Percentiles rank a stretch among this genome's conserved stretches.
Conservation (phyloP, 768 basidiomycete genomes). For the Boletellus sp. region DNA sequence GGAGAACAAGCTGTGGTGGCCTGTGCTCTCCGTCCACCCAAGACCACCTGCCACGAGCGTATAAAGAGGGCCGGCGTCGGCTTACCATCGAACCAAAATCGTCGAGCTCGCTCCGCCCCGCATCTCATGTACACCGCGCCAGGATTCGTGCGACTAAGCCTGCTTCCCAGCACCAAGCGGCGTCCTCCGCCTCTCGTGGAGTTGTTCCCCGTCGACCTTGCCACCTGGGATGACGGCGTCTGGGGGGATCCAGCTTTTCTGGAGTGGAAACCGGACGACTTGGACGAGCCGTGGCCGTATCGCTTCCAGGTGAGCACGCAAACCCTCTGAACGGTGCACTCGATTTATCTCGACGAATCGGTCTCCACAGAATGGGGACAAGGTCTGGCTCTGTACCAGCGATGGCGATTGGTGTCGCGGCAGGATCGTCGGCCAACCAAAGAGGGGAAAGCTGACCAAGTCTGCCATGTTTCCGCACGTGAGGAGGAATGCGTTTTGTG, state of each 20-base stretch:
- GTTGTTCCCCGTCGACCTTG: slow-evolving; percentile 22
- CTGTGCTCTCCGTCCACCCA: slow-evolving; percentile 12
- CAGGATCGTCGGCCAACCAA: slow-evolving; percentile 42
- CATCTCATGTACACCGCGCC: not conserved
- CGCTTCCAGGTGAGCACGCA: slow-evolving; percentile 39
- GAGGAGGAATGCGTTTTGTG: too few relatives aligned
- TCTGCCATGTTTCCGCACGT: slow-evolving; percentile 31
- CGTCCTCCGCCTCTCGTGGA: slow-evolving; percentile 1
- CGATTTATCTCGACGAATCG: not conserved
- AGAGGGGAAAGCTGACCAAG: slow-evolving; percentile 41
- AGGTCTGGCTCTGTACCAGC: slow-evolving; percentile 50
- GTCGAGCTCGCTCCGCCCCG: not conserved
- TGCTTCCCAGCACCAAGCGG: not conserved
- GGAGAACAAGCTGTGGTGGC: slow-evolving; percentile 11
- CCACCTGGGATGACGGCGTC: slow-evolving; percentile 23
- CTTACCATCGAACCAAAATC: not conserved
- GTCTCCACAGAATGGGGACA: slow-evolving; percentile 29
- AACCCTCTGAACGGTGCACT: too few relatives aligned
- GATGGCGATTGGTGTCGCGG: slow-evolving; percentile 52
- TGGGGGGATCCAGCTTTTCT: slow-evolving; percentile 16
- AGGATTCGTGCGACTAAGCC: not conserved
- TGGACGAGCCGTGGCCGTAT: slow-evolving; percentile 52
- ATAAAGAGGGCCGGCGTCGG: slow-evolving; percentile 10
- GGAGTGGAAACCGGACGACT: slow-evolving; percentile 35
- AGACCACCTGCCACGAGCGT: slow-evolving; percentile 1